Evolutionary conservation across 306 rosid genomes (phyloP).

Genomic region (Cicer arietinum): DNA sequence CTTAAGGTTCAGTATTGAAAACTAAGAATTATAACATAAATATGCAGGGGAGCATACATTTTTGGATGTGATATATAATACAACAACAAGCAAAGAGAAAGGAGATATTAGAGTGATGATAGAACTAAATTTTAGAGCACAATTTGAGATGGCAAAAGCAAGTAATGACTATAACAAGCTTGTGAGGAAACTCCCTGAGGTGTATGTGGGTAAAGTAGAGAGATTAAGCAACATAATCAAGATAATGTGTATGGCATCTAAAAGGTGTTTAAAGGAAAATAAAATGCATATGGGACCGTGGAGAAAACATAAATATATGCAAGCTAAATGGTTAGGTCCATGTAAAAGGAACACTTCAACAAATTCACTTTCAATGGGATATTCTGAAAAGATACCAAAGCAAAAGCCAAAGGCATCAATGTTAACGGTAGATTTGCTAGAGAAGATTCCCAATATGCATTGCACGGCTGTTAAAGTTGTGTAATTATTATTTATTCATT

Average conservation of each 20-base stretch:
- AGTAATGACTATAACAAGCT: slow-evolving; percentile 65
- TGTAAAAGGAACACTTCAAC: slow-evolving; percentile 62
- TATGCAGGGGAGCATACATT: slow-evolving; percentile 74
- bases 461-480: slow-evolving; percentile 59
- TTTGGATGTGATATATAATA: slow-evolving; percentile 64
- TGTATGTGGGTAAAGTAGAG: slow-evolving; percentile 80
- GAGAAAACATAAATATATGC: slow-evolving; percentile 79
- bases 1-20: neutral
- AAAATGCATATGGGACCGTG: slow-evolving; percentile 90
- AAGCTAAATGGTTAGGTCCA: slow-evolving; percentile 75
- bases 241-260: slow-evolving; percentile 70
- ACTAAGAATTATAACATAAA: neutral
- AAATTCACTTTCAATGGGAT: slow-evolving; percentile 44
- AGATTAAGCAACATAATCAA: slow-evolving; percentile 62
- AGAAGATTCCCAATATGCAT: slow-evolving; percentile 59
- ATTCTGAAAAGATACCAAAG: slow-evolving; percentile 45
- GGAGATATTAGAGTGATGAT: slow-evolving; percentile 69
- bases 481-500: slow-evolving; percentile 31
- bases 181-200: slow-evolving; percentile 66
- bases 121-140: slow-evolving; percentile 73
- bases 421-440: slow-evolving; percentile 78
- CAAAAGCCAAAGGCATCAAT: slow-evolving; percentile 65
- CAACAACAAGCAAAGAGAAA: slow-evolving; percentile 49
- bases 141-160: slow-evolving; percentile 76
- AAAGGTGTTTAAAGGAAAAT: slow-evolving; percentile 75